Evolutionary conservation across 306 rosid genomes (phyloP), one percentile per base, ranked within the genome.

Genomic region (Prinsepia uniflora): DNA sequence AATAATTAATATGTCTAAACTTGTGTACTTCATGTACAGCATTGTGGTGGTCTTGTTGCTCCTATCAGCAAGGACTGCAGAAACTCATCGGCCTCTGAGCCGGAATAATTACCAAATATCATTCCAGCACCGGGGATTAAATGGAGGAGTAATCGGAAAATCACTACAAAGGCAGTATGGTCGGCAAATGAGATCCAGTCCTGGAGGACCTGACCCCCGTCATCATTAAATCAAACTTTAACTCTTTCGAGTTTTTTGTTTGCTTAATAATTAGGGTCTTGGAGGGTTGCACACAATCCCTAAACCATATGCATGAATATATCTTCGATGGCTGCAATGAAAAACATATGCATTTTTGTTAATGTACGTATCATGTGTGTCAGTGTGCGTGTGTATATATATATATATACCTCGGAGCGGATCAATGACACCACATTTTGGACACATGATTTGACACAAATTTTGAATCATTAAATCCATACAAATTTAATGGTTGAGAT

Each of bases 201-300:
- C 94, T 0, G 96, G 85, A 34, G 96, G 96, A 50, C 96, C 96
- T 36, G 96, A 89, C 57, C 58, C 77, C 2, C 84, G 47, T 43
- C 96, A 89, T 62, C 88, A 84, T 68, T 76, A 48, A 55, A 20
- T 10, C 63, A 47, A 10, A 65, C 54, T 24, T 24, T 15, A 22
- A 13, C 9, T 55, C 4, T 30, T 30, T 30, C 36, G 4, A 30
- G 36, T 3, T 30, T 30, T 30, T 30, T 30, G 36, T 3, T 3
- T 30, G 3, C 2, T 30, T 30, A 30, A 30, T 30, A 30, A 30
- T 30, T 30, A 30, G 36, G 36, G 36, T 30, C 2, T 30, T 30
- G 36, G 36, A 30, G 36, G 36, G 36, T 0, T 30, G 36, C 36
- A 30, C 36, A 30, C 36, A 30, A 30, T 30, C 36, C 36, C 1